Evolutionary conservation across 495 filamentous ascomycete genomes (phyloP).

Genomic region (Hapsidospora chrysogenum): DNA sequence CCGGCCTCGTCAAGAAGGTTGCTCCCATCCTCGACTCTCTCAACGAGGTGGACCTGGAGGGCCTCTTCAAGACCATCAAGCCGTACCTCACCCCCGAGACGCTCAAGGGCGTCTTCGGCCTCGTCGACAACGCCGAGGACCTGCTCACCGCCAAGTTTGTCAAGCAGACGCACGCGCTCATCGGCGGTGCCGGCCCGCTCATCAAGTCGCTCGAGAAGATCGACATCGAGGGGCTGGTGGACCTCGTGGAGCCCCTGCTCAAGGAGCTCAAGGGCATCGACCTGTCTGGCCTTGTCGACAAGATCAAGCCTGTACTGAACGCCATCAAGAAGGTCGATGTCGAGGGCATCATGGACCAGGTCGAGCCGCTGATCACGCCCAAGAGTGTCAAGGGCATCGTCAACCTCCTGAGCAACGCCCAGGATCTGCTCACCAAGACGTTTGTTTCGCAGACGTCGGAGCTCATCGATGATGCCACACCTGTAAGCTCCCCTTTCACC

Average conservation of each 20-base stretch:
- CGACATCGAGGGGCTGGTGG: constrained; percentile 15
- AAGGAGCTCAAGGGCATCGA: constrained; percentile 13
- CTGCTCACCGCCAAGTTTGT: constrained; percentile 26
- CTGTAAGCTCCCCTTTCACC: constrained; percentile 21
- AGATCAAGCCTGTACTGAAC: constrained; percentile 17
- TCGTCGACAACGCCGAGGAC: constrained; percentile 21
- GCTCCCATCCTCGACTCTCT: constrained; percentile 18
- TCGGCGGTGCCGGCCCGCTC: constrained; percentile 15
- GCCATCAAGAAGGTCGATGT: constrained; percentile 18
- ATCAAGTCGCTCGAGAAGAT: constrained; percentile 18
- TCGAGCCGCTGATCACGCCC: constrained; percentile 23
- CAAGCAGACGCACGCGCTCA: constrained; percentile 24
- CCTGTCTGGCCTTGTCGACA: constrained; percentile 15
- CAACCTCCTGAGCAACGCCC: constrained; percentile 21
- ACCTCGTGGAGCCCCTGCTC: constrained; percentile 15
- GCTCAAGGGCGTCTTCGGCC: constrained; percentile 23
- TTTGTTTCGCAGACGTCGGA: constrained; percentile 31
- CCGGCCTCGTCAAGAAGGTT: constrained; percentile 16
- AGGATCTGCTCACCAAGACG: constrained; percentile 16
- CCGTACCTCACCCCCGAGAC: constrained; percentile 24
- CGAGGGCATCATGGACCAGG: constrained; percentile 16
- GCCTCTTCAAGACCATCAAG: constrained; percentile 19
- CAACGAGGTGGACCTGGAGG: constrained; percentile 26
- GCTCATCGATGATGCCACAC: constrained; percentile 32
- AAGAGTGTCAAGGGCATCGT: constrained; percentile 22